Conservation (phyloP, 495 filamentous ascomycete genomes). For the Aspergillus saccharolyticus region DNA sequence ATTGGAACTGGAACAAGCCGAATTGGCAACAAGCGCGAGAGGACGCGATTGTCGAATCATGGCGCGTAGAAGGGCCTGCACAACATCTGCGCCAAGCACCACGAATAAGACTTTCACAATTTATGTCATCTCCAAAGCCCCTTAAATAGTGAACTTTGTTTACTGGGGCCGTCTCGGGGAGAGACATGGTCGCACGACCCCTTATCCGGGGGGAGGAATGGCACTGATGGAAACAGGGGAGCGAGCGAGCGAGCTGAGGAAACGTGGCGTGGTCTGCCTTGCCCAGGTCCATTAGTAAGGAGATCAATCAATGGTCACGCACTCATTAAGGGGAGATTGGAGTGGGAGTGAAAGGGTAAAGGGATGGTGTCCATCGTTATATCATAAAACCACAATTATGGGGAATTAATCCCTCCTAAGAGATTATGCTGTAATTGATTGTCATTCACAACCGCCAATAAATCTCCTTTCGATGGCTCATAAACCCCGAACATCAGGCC, state of each 20-base stretch:
- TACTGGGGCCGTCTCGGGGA: neutral
- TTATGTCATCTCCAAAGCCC: conserved; percentile 16
- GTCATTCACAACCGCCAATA: neutral
- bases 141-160: conserved; percentile 6
- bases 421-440: conserved; percentile 1
- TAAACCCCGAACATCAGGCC: conserved; percentile 18
- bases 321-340: neutral
- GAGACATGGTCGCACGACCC: conserved; percentile 7
- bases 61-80: conserved; percentile 20
- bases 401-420: neutral
- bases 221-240: neutral
- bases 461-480: conserved; percentile 7
- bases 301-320: neutral
- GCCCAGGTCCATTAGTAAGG: neutral
- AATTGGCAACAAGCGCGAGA: conserved; percentile 25
- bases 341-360: neutral
- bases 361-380: neutral
- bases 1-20: conserved; percentile 11
- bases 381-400: neutral
- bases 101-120: conserved; percentile 13
- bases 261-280: conserved; percentile 9
- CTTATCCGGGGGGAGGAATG: conserved; percentile 3
- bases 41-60: conserved; percentile 26
- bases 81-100: conserved; percentile 16
- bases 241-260: neutral